Conservation (phyloP, 2,329 filamentous ascomycete genomes). For the Ophiocordyceps camponoti-leonardi region DNA sequence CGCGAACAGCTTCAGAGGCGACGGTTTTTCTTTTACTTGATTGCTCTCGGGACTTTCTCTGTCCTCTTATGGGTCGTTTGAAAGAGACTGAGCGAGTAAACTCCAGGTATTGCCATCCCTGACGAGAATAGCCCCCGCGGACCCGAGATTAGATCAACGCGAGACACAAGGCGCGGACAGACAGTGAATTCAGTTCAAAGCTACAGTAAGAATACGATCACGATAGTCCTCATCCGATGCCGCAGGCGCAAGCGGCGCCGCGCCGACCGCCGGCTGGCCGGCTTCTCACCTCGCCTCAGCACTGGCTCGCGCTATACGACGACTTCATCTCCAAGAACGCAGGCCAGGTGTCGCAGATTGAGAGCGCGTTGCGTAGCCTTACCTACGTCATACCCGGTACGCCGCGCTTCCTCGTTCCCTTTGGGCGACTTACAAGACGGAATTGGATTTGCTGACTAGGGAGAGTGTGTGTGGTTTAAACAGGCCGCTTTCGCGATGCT, state of each 20-base stretch:
- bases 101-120: no score
- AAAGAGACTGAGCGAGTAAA: no score
- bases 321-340: conserved; percentile 93
- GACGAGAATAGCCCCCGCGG: no score
- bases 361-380: conserved; percentile 77
- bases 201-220: not conserved
- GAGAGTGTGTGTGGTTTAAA: not conserved
- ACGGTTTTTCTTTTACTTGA: no score
- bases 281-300: conserved; percentile 40
- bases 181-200: not conserved
- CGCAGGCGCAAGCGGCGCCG: not conserved
- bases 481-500: conserved; percentile 73
- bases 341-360: conserved; percentile 84
- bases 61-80: no score
- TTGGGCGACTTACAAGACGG: not conserved
- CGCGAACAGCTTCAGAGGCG: no score
- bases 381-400: conserved; percentile 87
- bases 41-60: no score
- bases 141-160: no score
- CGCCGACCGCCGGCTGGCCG: conserved; percentile 11
- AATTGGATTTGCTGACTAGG: not conserved
- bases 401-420: not conserved
- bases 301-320: conserved; percentile 57
- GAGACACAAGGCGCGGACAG: not conserved
- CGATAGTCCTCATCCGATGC: not conserved